Evolutionary conservation across 225 moss, liverwort and hornwort species (phyloP), one percentile per base, ranked within the genome.

Genomic region (Pseudisothecium myosuroides): DNA sequence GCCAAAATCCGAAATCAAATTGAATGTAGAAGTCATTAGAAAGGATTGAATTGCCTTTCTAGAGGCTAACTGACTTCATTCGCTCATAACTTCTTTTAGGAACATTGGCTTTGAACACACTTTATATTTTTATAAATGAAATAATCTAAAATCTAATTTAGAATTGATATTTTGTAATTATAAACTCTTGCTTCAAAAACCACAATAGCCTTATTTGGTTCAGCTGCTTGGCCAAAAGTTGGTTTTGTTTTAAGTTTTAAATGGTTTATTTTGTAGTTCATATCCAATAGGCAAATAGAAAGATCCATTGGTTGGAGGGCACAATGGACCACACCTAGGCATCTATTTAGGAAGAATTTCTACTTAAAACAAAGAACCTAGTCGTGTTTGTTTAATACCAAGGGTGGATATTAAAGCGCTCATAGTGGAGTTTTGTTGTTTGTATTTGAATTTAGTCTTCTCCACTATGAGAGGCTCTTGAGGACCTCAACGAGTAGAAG

Each of bases 111-210:
- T n/a, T 6, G 4, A 22, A 22, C 7, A 1, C n/a, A 1, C 12
- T 11, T 37, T 18, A 65, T 37, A 3, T 20, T 67, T 37, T n/a
- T n/a, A 1, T 0, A 67, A 37, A 67, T 67, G 6, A 22, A 11
- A 67, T n/a, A 12, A n/a, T 3, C 1, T 12, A 0, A n/a, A 12
- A 7, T n/a, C 7, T 22, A 22, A 4, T 7, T 1, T 11, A 4
- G 1, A 2, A 12, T 4, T 68, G 0, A 4, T 68, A 22, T 0
- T 22, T 67, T 0, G 2, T 19, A 4, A 22, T 0, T 67, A 1
- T 21, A 11, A 21, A 21, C 1, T 37, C 11, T 37, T 68, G 0
- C 2, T 68, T 9, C 3, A 22, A 21, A 67, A 68, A 22, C 4
- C 22, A 68, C 2, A 68, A 1, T n/a, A n/a, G 4, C 4, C 21